Percentiles rank a stretch among this genome's conserved stretches.
Evolutionary conservation across 2,329 filamentous ascomycete species (phyloP).

Genomic region (Graphiopsis chlorocephala): DNA sequence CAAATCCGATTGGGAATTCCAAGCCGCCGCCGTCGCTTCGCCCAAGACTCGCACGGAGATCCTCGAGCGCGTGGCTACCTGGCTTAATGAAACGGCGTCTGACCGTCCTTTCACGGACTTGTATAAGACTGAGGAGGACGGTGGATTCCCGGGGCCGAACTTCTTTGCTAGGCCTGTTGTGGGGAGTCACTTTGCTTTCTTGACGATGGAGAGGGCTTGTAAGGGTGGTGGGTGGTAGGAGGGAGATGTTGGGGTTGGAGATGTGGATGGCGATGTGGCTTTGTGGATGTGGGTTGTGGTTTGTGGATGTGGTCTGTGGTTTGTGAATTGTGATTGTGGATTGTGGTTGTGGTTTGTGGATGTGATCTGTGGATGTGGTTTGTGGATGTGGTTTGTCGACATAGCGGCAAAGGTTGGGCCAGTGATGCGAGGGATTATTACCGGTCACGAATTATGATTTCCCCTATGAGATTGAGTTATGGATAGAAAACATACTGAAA

Average conservation of each 20-base stretch:
- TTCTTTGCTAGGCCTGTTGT: constrained; percentile 84
- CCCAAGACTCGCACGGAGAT: constrained; percentile 67
- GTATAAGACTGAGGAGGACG: constrained; percentile 74
- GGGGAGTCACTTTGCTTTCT: constrained; percentile 80
- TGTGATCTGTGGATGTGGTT: too few relatives aligned
- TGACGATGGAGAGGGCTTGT: constrained; percentile 79
- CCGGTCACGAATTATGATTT: background rate
- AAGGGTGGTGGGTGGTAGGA: constrained; percentile 7
- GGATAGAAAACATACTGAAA: background rate
- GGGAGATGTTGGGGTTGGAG: background rate
- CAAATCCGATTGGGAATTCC: constrained; percentile 90
- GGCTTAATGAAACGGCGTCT: constrained; percentile 79
- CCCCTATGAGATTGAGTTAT: background rate
- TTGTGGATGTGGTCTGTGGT: background rate
- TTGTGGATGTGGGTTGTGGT: too few relatives aligned
- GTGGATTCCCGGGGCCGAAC: constrained; percentile 68
- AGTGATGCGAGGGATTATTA: background rate
- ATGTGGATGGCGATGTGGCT: background rate
- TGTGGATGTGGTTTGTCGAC: background rate
- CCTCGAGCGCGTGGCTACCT: constrained; percentile 68
- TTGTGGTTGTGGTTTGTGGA: background rate
- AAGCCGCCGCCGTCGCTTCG: constrained; percentile 75
- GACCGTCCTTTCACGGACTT: constrained; percentile 78
- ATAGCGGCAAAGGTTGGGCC: background rate
- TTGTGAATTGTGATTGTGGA: background rate